Evolutionary conservation across 1,139 yeast genomes (phyloP).

Genomic region (Candida dubliniensis): DNA sequence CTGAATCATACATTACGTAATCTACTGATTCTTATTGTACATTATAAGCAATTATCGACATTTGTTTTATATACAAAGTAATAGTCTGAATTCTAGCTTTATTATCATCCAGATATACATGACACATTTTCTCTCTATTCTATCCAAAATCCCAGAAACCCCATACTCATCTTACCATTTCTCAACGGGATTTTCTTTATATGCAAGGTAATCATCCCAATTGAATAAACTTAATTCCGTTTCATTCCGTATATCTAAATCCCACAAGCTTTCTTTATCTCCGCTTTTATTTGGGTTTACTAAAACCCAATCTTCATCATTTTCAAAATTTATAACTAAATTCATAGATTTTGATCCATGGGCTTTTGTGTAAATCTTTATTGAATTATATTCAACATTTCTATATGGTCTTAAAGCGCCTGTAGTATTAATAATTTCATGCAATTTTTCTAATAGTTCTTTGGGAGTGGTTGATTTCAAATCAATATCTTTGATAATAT

Average conservation of each 20-base stretch:
- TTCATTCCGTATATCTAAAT: slow-evolving; percentile 83
- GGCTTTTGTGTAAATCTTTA: slow-evolving; percentile 90
- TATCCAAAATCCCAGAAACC: background rate
- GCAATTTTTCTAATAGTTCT: slow-evolving; percentile 52
- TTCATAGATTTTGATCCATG: slow-evolving; percentile 95
- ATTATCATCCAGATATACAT: too few species aligned
- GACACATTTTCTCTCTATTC: background rate
- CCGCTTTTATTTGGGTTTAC: slow-evolving; percentile 30
- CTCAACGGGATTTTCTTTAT: slow-evolving; percentile 81
- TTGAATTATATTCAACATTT: slow-evolving; percentile 68
- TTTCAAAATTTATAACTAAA: slow-evolving; percentile 85
- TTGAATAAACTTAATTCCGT: slow-evolving; percentile 86
- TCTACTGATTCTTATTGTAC: too few species aligned
- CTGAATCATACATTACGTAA: too few species aligned
- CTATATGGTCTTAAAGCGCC: slow-evolving; percentile 83
- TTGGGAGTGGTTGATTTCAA: slow-evolving; percentile 67
- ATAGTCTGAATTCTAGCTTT: too few species aligned
- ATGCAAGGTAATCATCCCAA: slow-evolving; percentile 60
- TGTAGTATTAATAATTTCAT: slow-evolving; percentile 54
- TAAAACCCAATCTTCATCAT: slow-evolving; percentile 60
- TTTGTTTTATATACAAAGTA: too few species aligned
- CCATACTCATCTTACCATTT: slow-evolving; percentile 60
- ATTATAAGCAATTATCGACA: too few species aligned
- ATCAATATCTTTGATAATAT: slow-evolving; percentile 71
- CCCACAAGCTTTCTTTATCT: slow-evolving; percentile 47